phyloP scores from a whole-genome alignment of 495 filamentous ascomycete species.

The Xylaria curta region DNA sequence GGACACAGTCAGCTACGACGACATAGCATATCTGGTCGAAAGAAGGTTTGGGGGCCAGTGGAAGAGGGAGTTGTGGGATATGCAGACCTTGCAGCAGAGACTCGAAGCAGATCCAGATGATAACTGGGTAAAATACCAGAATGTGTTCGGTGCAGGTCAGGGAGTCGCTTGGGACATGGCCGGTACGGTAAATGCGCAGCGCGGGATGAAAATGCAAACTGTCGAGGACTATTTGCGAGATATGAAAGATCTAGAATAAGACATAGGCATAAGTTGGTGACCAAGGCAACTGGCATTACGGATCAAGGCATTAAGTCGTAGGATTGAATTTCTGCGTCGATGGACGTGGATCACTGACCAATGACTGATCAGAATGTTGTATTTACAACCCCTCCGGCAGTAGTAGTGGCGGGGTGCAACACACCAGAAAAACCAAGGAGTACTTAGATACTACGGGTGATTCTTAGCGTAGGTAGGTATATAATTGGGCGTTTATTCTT shows the following conservation, averaged over 20 bases:
- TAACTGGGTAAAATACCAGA: constrained; percentile 62
- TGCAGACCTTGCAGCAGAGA: constrained; percentile 46
- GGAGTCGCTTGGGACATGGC: constrained; percentile 65
- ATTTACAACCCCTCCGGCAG: no score
- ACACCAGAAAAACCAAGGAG: not conserved
- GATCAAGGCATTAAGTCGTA: no score
- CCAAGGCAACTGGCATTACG: no score
- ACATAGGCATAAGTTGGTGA: not conserved
- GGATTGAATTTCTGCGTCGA: no score
- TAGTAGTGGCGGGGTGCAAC: not conserved
- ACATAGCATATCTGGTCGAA: constrained; percentile 58
- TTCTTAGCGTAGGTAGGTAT: not conserved
- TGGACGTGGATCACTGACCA: no score
- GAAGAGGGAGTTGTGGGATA: constrained; percentile 52
- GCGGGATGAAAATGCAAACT: constrained; percentile 48
- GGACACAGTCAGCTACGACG: constrained; percentile 62
- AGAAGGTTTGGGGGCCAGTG: constrained; percentile 48
- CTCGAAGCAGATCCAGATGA: constrained; percentile 55
- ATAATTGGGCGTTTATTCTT: no score
- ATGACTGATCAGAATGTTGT: no score
- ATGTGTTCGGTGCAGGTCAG: constrained; percentile 62
- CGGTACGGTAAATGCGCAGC: constrained; percentile 53
- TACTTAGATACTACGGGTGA: not conserved
- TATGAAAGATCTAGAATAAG: constrained; percentile 28
- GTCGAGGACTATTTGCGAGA: constrained; percentile 50